Conservation (phyloP, 495 filamentous ascomycete species). For the Hypoxylon rickii region DNA sequence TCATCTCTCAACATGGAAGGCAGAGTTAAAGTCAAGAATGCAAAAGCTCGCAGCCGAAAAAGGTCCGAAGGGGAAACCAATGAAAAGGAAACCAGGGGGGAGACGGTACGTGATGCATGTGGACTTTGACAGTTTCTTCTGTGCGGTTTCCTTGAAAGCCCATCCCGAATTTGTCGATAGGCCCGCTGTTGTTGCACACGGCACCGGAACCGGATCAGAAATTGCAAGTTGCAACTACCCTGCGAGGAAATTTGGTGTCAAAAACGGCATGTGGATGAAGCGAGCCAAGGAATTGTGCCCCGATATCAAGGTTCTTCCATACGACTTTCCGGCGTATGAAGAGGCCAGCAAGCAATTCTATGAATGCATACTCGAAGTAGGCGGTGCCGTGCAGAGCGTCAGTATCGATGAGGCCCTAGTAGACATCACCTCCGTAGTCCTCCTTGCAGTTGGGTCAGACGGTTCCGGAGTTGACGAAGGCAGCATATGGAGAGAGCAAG, state of each 20-base stretch:
- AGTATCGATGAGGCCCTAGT: conserved; percentile 94
- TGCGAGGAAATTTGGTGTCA: conserved; percentile 81
- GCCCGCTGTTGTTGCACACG: conserved; percentile 88
- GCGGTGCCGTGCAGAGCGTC: conserved; percentile 88
- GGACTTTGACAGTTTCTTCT: conserved; percentile 98
- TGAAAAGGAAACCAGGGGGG: conserved; percentile 56
- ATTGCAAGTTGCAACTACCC: conserved; percentile 98
- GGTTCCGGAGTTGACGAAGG: conserved; percentile 71
- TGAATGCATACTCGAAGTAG: conserved; percentile 74
- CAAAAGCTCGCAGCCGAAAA: conserved; percentile 74
- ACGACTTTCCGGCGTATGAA: conserved; percentile 94
- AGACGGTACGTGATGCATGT: conserved; percentile 91
- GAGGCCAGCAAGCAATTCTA: conserved; percentile 90
- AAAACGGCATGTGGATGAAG: conserved; percentile 99
- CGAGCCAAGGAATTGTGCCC: conserved; percentile 81
- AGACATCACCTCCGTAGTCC: conserved; percentile 71
- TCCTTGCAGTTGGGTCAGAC: conserved; percentile 68
- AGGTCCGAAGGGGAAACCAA: conserved; percentile 42
- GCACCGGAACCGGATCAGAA: conserved; percentile 81
- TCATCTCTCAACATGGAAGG: conserved; percentile 95
- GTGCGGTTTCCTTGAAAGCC: conserved; percentile 82
- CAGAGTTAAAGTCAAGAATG: conserved; percentile 84
- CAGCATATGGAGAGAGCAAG: conserved; percentile 79
- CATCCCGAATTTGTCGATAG: conserved; percentile 75
- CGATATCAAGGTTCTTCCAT: conserved; percentile 81